These are phyloP conservation scores for Chenopodium formosanum DNA, from an alignment of 148 eudicot genomes.

Conservation along the genomic window DNA sequence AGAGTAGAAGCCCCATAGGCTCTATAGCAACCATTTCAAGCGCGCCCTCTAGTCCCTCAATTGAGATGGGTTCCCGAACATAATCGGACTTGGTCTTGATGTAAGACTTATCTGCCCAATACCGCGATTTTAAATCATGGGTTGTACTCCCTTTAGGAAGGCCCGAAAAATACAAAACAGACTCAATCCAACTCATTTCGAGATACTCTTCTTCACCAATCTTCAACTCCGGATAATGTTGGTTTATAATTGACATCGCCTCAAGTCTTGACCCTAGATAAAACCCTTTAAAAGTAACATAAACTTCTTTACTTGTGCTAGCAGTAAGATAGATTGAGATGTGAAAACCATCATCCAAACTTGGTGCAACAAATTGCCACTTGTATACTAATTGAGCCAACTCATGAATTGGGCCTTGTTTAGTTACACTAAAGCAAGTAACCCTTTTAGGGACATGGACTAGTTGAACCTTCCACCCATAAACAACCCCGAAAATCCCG, in stretches of 20 bases:
- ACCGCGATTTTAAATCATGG: constrained; percentile 23
- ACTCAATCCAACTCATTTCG: constrained; percentile 41
- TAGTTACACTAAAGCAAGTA: constrained; percentile 32
- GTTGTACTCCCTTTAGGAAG: constrained; percentile 24
- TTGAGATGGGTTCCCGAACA: constrained; percentile 28
- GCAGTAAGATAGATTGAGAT: constrained; percentile 13
- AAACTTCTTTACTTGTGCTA: constrained; percentile 17
- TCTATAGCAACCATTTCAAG: constrained; percentile 24
- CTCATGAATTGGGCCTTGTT: constrained; percentile 25
- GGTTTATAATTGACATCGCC: constrained; percentile 8
- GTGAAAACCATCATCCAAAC: constrained; percentile 37
- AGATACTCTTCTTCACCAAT: constrained; percentile 8
- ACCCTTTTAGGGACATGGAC: constrained; percentile 28
- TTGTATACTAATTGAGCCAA: constrained; percentile 28
- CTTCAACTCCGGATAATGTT: constrained; percentile 19
- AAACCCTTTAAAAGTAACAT: constrained; percentile 27
- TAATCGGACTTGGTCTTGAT: constrained; percentile 38
- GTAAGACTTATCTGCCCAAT: constrained; percentile 9
- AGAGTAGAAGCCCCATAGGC: constrained; percentile 28
- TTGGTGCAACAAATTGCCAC: constrained; percentile 39
- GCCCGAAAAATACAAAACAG: constrained; percentile 32
- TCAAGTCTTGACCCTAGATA: constrained; percentile 28
- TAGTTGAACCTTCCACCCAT: constrained; percentile 39
- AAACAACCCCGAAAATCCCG: constrained; percentile 36
- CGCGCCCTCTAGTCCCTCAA: constrained; percentile 13